Conservation (phyloP, 1,284 basidiomycete genomes). For the Ganoderma leucocontextum region DNA sequence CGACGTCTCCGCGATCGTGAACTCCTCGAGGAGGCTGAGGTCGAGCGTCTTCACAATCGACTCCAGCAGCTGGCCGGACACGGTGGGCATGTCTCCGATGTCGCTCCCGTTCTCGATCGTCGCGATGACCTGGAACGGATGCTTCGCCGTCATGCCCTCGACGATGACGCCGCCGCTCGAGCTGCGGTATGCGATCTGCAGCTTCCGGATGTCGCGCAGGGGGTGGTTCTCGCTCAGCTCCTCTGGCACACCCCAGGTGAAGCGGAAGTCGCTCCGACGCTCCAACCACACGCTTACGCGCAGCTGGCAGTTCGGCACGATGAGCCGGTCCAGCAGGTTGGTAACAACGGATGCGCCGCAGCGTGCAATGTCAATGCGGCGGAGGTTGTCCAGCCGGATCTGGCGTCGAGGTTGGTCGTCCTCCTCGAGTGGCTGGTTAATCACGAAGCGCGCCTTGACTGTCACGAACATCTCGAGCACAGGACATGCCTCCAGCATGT, state of each 20-base stretch:
- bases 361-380: slow-evolving; percentile 39
- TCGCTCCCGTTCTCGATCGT: slow-evolving; percentile 34
- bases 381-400: slow-evolving; percentile 37
- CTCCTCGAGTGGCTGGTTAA: slow-evolving; percentile 27
- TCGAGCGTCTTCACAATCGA: slow-evolving; percentile 39
- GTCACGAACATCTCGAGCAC: slow-evolving; percentile 38
- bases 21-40: slow-evolving; percentile 40
- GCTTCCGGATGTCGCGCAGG: slow-evolving; percentile 37
- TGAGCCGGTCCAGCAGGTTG: slow-evolving; percentile 38
- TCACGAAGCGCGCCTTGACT: slow-evolving; percentile 36
- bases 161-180: slow-evolving; percentile 42
- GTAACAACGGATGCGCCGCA: slow-evolving; percentile 34
- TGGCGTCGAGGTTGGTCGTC: slow-evolving; percentile 33
- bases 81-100: slow-evolving; percentile 42
- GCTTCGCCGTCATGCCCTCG: slow-evolving; percentile 32
- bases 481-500: slow-evolving; percentile 40
- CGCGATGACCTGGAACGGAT: slow-evolving; percentile 40
- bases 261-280: slow-evolving; percentile 40
- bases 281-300: slow-evolving; percentile 40
- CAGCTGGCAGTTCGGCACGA: slow-evolving; percentile 39
- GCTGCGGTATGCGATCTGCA: slow-evolving; percentile 38
- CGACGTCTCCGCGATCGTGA: slow-evolving; percentile 39
- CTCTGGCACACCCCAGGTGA: slow-evolving; percentile 40
- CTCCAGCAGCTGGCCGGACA: slow-evolving; percentile 39
- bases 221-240: slow-evolving; percentile 35